Conservation (phyloP, 2,329 filamentous ascomycete species). For the Claviceps maximensis region DNA sequence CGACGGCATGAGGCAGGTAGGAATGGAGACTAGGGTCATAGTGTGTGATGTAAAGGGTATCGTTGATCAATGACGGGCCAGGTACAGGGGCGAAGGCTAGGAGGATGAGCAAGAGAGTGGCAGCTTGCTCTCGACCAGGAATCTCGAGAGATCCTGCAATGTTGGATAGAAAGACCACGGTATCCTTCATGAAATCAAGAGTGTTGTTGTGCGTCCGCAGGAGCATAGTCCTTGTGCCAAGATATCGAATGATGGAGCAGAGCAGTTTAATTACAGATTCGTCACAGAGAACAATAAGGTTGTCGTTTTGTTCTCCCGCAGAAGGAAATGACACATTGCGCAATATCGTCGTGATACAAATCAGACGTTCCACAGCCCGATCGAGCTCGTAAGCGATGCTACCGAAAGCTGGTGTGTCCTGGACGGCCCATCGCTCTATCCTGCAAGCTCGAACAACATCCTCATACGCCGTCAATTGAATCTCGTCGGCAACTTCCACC, state of each 20-base stretch:
- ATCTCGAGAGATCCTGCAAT: conserved; percentile 69
- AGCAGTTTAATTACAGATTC: conserved; percentile 71
- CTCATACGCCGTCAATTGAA: conserved; percentile 74
- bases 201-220: conserved; percentile 72
- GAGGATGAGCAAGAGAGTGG: conserved; percentile 77
- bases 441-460: conserved; percentile 72
- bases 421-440: conserved; percentile 56
- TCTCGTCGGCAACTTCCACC: conserved; percentile 73
- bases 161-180: conserved; percentile 81
- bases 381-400: conserved; percentile 70
- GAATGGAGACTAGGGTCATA: conserved; percentile 74
- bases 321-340: conserved; percentile 75
- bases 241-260: conserved; percentile 67
- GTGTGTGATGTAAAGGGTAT: conserved; percentile 58
- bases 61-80: conserved; percentile 42
- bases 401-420: conserved; percentile 61
- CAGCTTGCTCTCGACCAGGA: conserved; percentile 73
- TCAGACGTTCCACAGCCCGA: conserved; percentile 70
- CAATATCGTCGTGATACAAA: conserved; percentile 84
- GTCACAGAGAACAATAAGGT: conserved; percentile 63
- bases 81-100: conserved; percentile 80
- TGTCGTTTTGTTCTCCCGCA: conserved; percentile 42
- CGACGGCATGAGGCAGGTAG: conserved; percentile 80
- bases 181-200: conserved; percentile 94
- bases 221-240: conserved; percentile 81